These are phyloP conservation scores for Paraleonurus japonicus DNA, from an alignment of 257 asterid genomes.

Conservation along the genomic window DNA sequence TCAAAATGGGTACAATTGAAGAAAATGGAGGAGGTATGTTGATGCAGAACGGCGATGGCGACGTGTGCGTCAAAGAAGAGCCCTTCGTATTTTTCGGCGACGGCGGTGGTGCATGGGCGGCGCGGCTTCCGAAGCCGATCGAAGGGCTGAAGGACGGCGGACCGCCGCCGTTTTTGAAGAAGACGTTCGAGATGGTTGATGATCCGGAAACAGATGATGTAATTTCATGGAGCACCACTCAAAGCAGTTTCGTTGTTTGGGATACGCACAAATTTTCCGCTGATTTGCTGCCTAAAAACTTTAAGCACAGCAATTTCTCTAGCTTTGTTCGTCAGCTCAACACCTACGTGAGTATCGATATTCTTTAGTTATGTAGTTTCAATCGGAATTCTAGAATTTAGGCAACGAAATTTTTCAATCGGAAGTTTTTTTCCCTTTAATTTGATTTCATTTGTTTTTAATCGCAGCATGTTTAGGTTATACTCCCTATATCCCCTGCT, in stretches of 20 bases:
- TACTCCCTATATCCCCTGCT: no score
- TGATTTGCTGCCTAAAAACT: slow-evolving; percentile 78
- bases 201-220: slow-evolving; percentile 67
- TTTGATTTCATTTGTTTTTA: neutral
- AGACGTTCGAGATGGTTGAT: slow-evolving; percentile 86
- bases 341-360: slow-evolving; percentile 62
- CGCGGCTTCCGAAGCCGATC: slow-evolving; percentile 37
- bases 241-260: slow-evolving; percentile 74
- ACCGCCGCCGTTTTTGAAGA: slow-evolving; percentile 87
- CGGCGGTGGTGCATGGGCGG: slow-evolving; percentile 27
- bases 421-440: neutral
- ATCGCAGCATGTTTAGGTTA: no score
- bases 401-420: neutral
- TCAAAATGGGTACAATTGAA: neutral
- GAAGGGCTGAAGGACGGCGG: slow-evolving; percentile 64
- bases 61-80: slow-evolving; percentile 59
- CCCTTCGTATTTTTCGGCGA: slow-evolving; percentile 34
- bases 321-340: slow-evolving; percentile 94
- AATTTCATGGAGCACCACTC: slow-evolving; percentile 62
- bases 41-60: slow-evolving; percentile 6
- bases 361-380: neutral
- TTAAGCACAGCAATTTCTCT: slow-evolving; percentile 89
- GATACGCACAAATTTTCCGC: slow-evolving; percentile 67
- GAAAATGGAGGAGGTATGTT: neutral
- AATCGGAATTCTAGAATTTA: neutral